Conservation (phyloP, 768 basidiomycete species). For the Lactarius trivialis region DNA sequence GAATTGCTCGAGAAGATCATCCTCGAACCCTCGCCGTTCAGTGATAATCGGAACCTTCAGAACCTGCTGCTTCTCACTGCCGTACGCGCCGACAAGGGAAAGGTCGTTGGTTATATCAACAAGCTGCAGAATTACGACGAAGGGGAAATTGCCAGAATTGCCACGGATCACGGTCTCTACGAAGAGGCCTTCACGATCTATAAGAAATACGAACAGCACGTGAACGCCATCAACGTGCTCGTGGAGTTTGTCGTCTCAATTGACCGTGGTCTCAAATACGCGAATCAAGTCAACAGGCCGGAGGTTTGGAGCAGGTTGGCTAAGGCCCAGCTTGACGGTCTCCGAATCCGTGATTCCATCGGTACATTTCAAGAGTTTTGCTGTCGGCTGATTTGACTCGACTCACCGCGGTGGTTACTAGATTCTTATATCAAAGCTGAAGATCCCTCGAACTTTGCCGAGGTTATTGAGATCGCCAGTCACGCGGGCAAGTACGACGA, state of each 20-base stretch:
- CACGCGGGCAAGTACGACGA: constrained; percentile 91
- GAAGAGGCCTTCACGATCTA: constrained; percentile 97
- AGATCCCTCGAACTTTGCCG: constrained; percentile 87
- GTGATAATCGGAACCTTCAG: constrained; percentile 94
- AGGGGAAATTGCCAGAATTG: constrained; percentile 92
- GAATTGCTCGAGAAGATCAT: constrained; percentile 98
- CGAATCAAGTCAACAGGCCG: constrained; percentile 92
- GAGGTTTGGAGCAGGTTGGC: constrained; percentile 96
- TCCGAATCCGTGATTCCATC: constrained; percentile 96
- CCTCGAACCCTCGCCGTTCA: constrained; percentile 94
- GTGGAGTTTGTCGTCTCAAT: constrained; percentile 98
- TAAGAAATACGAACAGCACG: constrained; percentile 95
- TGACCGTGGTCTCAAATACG: constrained; percentile 93
- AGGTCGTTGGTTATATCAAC: constrained; percentile 97
- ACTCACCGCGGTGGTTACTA: constrained; percentile 26
- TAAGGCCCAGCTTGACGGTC: constrained; percentile 97
- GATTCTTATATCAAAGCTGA: constrained; percentile 98
- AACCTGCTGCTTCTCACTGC: constrained; percentile 93
- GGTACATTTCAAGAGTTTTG: constrained; percentile 39
- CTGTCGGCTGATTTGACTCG: constrained; percentile 4
- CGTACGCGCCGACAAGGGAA: constrained; percentile 95
- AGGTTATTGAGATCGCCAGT: constrained; percentile 93
- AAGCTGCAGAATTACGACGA: constrained; percentile 94
- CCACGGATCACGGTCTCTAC: constrained; percentile 89
- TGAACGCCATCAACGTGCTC: constrained; percentile 92